Evolutionary conservation across 495 filamentous ascomycete species (phyloP), one percentile per base, ranked within the genome.

Genomic region (Aspergillus cavernicola): DNA sequence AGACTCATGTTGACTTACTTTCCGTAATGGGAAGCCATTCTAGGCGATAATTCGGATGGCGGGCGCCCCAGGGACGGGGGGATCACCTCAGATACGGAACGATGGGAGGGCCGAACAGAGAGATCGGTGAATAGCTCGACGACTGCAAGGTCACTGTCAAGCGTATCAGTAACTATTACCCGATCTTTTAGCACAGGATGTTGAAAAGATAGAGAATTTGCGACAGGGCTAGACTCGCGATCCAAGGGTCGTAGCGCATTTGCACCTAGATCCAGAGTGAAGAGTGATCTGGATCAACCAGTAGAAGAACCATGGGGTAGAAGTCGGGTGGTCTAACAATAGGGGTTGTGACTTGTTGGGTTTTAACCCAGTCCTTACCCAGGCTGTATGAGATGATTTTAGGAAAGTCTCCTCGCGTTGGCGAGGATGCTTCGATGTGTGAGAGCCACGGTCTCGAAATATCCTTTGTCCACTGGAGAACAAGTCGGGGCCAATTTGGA

Each of bases 11-110:
- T 39, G 28, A 72, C 72, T 59, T 61, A 76, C 73, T 76, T 74
- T 63, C 65, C 70, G 54, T 71, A 70, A 26, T 67, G 67, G 26
- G 66, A 65, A 66, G 60, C 48, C 60, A 60, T 49, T 35, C 18
- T 32, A 38, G 44, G 28, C 47, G 50, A 45, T 19, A 36, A 52
- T 44, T 55, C 56, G 36, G 53, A 53, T 43, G 40, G 38, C 29
- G 31, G 50, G 42, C 58, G 52, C 41, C 45, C 53, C 57, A 48
- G 55, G 48, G 52, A 41, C n/a, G n/a, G 43, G 39, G 52, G 42
- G 24, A 33, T 20, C 28, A 32, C 45, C 45, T 50, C 45, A 51
- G 29, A 46, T 29, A 36, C 12, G 33, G 32, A 42, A 18, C 32
- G 13, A 38, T 10, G 19, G 44, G 13, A 35, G 29, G 11, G 20